Base-by-base conservation (phyloP, 441 rosid species). In the Populus hybrid region DNA sequence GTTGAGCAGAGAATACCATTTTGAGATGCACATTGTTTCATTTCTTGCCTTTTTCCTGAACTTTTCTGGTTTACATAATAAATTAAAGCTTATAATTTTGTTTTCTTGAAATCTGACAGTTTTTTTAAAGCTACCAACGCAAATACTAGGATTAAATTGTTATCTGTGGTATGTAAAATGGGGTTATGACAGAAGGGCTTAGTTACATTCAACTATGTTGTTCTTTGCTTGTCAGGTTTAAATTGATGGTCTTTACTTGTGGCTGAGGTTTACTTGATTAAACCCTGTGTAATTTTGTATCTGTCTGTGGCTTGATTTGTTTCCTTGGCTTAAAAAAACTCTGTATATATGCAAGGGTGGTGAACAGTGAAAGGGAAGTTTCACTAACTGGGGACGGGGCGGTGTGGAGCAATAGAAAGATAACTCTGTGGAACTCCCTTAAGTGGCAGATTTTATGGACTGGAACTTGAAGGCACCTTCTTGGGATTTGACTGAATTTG, bases 401-500 rank as follows among this genome's bases (percentile, higher is more conserved):
- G 67, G 24, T 64, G 74, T 82, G 36, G 74, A 69, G 81, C 42
- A 71, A 74, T 21, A 45, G 14, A 26, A 69, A 64, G 45, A 75
- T 71, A 8, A 29, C 40, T 74, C 42, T 29, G 16, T 59, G 2
- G 21, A 64, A 66, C 40, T 45, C 31, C 36, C 35, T 23, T 59
- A 69, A 72, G 29, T 71, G 40, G 31, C 50, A 72, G 12, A 70
- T 63, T 72, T 78, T 69, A 90, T 90, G 91, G 91, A 90, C 77
- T 87, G 93, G 91, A 87, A 87, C 78, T 80, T 79, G 79, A 87
- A 84, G 79, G 79, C 87, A 75, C 31, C 75, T 68, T 68, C 85
- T 75, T 86, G 93, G 93, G 87, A 83, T 79, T 84, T 88, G 71
- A 28, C 80, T 78, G 91, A 83, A 79, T 82, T 84, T 74, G 84